phyloP scores from a whole-genome alignment of 768 basidiomycete genomes.

The Termitomyces bulborhizus region DNA sequence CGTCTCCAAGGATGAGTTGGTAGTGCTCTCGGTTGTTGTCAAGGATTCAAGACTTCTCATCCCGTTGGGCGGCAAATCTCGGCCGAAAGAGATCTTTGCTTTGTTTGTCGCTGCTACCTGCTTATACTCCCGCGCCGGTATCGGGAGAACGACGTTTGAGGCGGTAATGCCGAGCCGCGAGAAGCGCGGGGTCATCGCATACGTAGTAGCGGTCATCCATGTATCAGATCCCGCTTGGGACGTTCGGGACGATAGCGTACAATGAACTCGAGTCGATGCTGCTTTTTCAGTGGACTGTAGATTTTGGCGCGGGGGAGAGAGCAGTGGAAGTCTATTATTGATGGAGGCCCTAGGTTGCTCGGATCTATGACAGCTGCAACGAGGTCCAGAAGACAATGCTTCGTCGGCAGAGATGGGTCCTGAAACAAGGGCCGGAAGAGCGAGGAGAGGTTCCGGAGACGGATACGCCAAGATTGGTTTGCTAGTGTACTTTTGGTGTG shows the following conservation, averaged over 20 bases:
- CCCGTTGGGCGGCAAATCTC: background rate
- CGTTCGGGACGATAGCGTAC: conserved; percentile 1
- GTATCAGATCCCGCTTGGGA: conserved; percentile 15
- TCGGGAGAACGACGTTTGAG: conserved; percentile 32
- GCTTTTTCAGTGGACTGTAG: background rate
- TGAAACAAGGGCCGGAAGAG: background rate
- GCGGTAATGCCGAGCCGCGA: conserved; percentile 28
- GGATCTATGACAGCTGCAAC: background rate
- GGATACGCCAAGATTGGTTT: background rate
- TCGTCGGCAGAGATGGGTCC: background rate
- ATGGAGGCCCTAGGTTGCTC: background rate
- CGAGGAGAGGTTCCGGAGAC: background rate
- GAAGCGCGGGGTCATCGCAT: conserved; percentile 33
- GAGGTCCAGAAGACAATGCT: background rate
- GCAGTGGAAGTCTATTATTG: background rate
- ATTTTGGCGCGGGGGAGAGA: background rate
- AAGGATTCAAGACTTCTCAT: background rate
- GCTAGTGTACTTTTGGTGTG: background rate
- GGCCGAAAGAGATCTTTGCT: conserved; percentile 6
- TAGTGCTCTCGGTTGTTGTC: background rate
- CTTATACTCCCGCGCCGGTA: conserved; percentile 28
- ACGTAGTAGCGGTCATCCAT: conserved; percentile 32
- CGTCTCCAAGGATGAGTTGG: conserved; percentile 6
- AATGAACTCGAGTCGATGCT: background rate
- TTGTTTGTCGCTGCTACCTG: conserved; percentile 8